Base-by-base conservation (phyloP, 495 filamentous ascomycete genomes). In the Penicillium silybi region DNA sequence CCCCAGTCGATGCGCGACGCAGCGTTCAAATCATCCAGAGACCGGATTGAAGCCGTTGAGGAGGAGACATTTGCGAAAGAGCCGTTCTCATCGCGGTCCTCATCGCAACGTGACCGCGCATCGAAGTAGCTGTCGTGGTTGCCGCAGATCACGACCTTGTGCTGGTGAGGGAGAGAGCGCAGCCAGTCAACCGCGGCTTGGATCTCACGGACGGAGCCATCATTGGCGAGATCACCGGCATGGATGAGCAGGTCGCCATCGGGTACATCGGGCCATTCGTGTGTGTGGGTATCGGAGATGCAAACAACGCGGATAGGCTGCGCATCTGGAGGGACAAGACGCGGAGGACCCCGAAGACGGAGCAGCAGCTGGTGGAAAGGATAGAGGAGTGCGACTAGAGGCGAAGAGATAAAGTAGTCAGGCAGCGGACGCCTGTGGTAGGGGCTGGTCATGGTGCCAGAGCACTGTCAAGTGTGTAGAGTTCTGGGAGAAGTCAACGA, bases 51-150 rank as follows among this genome's bases (percentile, higher is more conserved):
- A 1, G 71, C 68, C 0, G 73, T 69, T 0, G 71, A 75, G 5
- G 70, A 65, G 8, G 73, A 76, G 23, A 76, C 54, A 2, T 57
- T 49, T 0, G 69, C 64, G 22, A 65, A 71, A 2, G 57, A 41
- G 16, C 20, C 32, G 3, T 38, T 20, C 50, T 72, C 60, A 44
- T 67, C 62, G 49, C 63, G 65, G 50, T 81, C 78, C 41, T 77
- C 65, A 3, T 68, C 64, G 1, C 52, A 56, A 7, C 77, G 68
- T 6, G 76, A 78, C 5, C 74, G 66, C 17, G 67, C 57, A 60
- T 97, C 92, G 46, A 96, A 85, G 68, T 82, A 92, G 58, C 79
- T 80, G 59, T 96, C 92, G 66, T 96, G 90, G 65, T 95, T 96
- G n/a, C 92, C 92, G 50, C 83, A 79, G 52, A 97, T 86, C 34